These are phyloP conservation scores for Aspergillus fumigatus DNA, from an alignment of 2,329 filamentous ascomycete species.

Conservation along the genomic window DNA sequence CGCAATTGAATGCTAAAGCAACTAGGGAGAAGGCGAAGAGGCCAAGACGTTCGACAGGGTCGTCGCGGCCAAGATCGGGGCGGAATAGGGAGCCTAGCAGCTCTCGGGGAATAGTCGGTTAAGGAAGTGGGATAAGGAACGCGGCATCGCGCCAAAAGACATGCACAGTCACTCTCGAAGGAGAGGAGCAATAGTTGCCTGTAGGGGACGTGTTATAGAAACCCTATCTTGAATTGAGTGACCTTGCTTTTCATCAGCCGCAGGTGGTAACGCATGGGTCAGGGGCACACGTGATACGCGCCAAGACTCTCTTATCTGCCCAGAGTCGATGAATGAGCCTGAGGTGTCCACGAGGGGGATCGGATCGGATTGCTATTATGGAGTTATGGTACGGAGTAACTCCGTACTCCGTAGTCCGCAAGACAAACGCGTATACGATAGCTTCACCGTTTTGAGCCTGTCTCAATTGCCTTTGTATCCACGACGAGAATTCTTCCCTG, in stretches of 20 bases:
- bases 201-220: not conserved
- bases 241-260: not conserved
- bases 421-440: no score
- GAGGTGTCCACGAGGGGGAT: not conserved
- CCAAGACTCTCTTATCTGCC: conserved; percentile 5
- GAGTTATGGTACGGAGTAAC: no score
- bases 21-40: conserved; percentile 7
- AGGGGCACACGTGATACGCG: not conserved
- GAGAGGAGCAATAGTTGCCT: not conserved
- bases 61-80: conserved; percentile 6
- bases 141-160: conserved; percentile 17
- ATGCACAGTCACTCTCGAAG: not conserved
- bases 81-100: conserved; percentile 15
- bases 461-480: not conserved
- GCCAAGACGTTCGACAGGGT: conserved; percentile 7
- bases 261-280: not conserved
- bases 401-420: no score
- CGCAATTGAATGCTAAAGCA: conserved; percentile 2
- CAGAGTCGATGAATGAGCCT: not conserved
- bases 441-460: not conserved
- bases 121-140: conserved; percentile 7
- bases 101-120: conserved; percentile 13
- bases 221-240: not conserved
- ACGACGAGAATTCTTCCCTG: not conserved
- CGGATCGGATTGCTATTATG: not conserved